phyloP scores from a whole-genome alignment of 2,329 filamentous ascomycete genomes.

The Hirsutella rhossiliensis region DNA sequence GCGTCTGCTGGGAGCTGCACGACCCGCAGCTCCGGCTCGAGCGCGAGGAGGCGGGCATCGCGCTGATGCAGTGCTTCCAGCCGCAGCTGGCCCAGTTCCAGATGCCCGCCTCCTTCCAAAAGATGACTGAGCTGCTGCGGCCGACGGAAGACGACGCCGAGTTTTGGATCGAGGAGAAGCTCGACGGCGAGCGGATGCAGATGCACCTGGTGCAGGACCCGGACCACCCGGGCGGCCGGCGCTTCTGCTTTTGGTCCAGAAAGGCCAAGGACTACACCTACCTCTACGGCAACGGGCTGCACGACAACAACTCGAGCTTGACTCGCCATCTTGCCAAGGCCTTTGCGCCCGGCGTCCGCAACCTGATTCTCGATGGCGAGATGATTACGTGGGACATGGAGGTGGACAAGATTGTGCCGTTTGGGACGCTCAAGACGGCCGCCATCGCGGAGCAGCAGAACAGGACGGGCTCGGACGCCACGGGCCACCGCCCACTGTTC shows the following conservation, averaged over 20 bases:
- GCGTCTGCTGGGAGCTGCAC: slow-evolving; percentile 89
- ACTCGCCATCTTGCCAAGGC: slow-evolving; percentile 69
- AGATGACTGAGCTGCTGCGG: slow-evolving; percentile 59
- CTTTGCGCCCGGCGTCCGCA: slow-evolving; percentile 67
- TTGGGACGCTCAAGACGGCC: slow-evolving; percentile 88
- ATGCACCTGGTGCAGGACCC: slow-evolving; percentile 77
- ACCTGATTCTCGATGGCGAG: slow-evolving; percentile 87
- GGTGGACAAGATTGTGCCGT: slow-evolving; percentile 72
- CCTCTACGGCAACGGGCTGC: slow-evolving; percentile 69
- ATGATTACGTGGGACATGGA: slow-evolving; percentile 98
- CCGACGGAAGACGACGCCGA: slow-evolving; percentile 57
- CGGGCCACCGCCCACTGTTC: slow-evolving; percentile 55
- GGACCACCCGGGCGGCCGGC: slow-evolving; percentile 51
- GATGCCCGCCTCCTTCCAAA: slow-evolving; percentile 63
- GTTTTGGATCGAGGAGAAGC: slow-evolving; percentile 97
- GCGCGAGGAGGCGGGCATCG: slow-evolving; percentile 61
- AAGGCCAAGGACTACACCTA: slow-evolving; percentile 96
- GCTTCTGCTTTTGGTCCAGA: slow-evolving; percentile 84
- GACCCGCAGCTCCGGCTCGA: slow-evolving; percentile 63
- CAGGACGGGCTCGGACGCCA: slow-evolving; percentile 39
- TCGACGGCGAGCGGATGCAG: slow-evolving; percentile 96
- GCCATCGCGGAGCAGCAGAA: slow-evolving; percentile 65
- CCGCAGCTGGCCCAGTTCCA: slow-evolving; percentile 92
- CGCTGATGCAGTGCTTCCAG: slow-evolving; percentile 90
- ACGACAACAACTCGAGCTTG: slow-evolving; percentile 63